Conservation (phyloP, 2,329 filamentous ascomycete species). For the Colletotrichum shisoi region DNA sequence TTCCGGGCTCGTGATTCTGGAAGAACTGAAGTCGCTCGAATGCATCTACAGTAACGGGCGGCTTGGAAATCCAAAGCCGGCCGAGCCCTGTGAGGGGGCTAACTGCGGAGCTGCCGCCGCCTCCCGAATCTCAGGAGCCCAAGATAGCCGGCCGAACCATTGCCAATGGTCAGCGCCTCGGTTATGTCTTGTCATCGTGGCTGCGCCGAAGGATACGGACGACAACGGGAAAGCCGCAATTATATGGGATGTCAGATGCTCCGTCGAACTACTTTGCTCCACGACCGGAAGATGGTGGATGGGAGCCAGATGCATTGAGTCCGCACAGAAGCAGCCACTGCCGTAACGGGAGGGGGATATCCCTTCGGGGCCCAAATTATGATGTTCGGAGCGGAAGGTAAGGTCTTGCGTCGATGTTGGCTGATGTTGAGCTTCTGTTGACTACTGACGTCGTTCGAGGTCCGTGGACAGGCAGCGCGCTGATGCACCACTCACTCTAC, state of each 20-base stretch:
- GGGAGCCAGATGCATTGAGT: slow-evolving; percentile 1
- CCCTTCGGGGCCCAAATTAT: no score
- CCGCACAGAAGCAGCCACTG: slow-evolving; percentile 4
- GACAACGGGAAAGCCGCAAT: slow-evolving; percentile 2
- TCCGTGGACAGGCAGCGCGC: slow-evolving; percentile 14
- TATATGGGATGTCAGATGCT: slow-evolving; percentile 4
- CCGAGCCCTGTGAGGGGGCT: not conserved
- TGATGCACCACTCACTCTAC: slow-evolving; percentile 2
- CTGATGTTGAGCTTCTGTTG: not conserved
- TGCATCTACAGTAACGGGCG: not conserved
- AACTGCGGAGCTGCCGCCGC: not conserved
- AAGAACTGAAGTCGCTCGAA: not conserved
- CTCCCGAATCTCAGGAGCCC: not conserved
- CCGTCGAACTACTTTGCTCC: not conserved
- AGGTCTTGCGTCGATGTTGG: not conserved
- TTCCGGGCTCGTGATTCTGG: not conserved
- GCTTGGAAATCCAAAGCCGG: not conserved
- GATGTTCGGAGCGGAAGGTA: not conserved
- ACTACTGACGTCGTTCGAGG: slow-evolving; percentile 1
- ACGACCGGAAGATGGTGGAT: not conserved
- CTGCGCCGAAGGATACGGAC: slow-evolving; percentile 6
- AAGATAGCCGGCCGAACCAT: slow-evolving; percentile 2
- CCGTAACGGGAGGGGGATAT: not conserved
- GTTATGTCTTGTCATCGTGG: not conserved
- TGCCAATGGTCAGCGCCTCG: slow-evolving; percentile 20